These are phyloP conservation scores for Monosporozyma yasuniensis DNA, from an alignment of 805 yeast genomes.

Conservation along the genomic window DNA sequence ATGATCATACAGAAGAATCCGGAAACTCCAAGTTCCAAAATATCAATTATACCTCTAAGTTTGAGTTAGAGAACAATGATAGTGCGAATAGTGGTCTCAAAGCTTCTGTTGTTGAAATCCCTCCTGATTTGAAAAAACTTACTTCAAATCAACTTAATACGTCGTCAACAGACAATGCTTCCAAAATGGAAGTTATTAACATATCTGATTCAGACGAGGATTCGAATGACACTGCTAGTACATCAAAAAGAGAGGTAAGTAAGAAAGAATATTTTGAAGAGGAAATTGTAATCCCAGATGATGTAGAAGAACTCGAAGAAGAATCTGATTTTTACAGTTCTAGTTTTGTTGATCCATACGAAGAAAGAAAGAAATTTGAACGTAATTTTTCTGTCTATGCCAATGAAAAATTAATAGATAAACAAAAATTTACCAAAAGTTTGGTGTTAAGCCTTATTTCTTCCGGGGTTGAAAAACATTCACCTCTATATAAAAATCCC, in stretches of 20 bases:
- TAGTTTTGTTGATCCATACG: neutral
- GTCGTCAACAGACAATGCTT: neutral
- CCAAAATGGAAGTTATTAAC: constrained; percentile 11
- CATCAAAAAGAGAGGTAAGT: neutral
- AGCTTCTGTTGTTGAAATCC: neutral
- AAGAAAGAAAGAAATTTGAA: constrained; percentile 11
- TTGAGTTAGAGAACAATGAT: neutral
- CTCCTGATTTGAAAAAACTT: neutral
- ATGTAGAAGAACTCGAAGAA: constrained; percentile 1
- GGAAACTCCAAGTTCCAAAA: neutral
- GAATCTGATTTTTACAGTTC: neutral
- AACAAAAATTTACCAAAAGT: constrained; percentile 5
- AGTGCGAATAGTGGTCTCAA: neutral
- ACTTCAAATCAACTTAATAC: neutral
- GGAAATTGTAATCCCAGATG: neutral
- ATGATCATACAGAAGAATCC: too few relatives aligned
- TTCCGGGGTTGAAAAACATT: constrained; percentile 17
- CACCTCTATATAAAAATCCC: constrained; percentile 11
- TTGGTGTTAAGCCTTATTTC: constrained; percentile 12
- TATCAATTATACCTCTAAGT: neutral
- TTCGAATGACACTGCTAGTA: neutral
- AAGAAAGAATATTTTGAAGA: neutral
- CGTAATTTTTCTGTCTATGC: constrained; percentile 12
- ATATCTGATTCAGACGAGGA: constrained; percentile 9
- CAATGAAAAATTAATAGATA: constrained; percentile 6